A percentile compares a stretch with the other conserved stretches of the same genome.
Evolutionary conservation across 176 grass and related monocot genomes (phyloP).

Genomic region (Poa pratensis): DNA sequence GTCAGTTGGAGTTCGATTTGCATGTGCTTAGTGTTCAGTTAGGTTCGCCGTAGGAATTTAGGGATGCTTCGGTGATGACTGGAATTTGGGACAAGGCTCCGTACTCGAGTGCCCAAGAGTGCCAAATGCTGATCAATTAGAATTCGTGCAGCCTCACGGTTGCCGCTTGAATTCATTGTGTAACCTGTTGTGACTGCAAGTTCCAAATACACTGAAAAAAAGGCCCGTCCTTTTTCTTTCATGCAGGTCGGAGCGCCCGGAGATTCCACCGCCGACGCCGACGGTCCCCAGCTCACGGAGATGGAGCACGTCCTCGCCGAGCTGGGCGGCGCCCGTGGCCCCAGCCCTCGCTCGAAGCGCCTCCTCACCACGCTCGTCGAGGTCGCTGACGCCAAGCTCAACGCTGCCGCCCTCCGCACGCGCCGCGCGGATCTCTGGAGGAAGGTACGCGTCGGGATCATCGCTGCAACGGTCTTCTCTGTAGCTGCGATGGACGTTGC

Average conservation of each 20-base stretch:
- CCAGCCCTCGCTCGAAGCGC: constrained; percentile 44
- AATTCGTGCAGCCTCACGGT: not conserved
- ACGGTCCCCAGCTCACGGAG: not conserved
- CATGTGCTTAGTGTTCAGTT: not conserved
- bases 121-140: not conserved
- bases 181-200: not conserved
- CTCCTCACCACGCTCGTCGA: constrained; percentile 8
- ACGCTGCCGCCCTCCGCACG: not conserved
- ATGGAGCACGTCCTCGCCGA: constrained; percentile 36
- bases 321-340: not conserved
- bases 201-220: not conserved
- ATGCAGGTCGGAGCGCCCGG: not conserved
- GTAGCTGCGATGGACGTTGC: not conserved
- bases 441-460: not conserved
- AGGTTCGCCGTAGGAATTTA: not conserved
- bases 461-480: not conserved
- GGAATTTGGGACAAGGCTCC: too few species aligned
- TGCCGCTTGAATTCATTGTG: not conserved
- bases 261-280: not conserved
- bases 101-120: not conserved
- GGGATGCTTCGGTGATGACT: not conserved
- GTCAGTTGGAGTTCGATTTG: not conserved
- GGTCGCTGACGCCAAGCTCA: not conserved
- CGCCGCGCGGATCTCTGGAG: constrained; percentile 1
- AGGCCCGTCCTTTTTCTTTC: not conserved